Conservation (phyloP, 2,329 filamentous ascomycete genomes). For the Cytospora piceicola region DNA sequence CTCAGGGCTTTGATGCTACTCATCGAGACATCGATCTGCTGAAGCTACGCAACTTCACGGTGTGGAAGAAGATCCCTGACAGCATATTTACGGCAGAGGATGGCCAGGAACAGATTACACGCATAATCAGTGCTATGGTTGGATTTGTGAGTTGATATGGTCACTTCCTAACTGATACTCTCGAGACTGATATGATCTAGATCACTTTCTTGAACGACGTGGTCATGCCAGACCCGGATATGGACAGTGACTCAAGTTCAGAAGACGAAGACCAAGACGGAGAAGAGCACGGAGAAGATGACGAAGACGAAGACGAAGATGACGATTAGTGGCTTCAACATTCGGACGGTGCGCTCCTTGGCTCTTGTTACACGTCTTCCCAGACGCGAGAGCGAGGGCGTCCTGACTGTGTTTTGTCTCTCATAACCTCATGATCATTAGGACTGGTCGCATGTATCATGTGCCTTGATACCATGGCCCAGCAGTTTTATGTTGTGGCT, state of each 20-base stretch:
- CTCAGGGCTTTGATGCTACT: slow-evolving; percentile 72
- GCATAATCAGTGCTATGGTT: slow-evolving; percentile 69
- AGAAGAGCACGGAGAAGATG: slow-evolving; percentile 10
- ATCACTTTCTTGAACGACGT: slow-evolving; percentile 72
- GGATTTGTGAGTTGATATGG: slow-evolving; percentile 72
- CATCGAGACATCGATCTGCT: slow-evolving; percentile 81
- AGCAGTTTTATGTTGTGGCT: neutral
- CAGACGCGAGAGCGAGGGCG: neutral
- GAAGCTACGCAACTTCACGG: slow-evolving; percentile 77
- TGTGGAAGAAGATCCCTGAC: slow-evolving; percentile 70
- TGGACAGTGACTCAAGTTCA: slow-evolving; percentile 53
- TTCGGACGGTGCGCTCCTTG: neutral
- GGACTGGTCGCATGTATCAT: neutral
- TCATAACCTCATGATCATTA: neutral
- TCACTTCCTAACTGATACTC: slow-evolving; percentile 29
- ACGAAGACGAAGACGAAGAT: slow-evolving; percentile 19
- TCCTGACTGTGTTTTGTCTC: neutral
- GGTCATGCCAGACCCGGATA: slow-evolving; percentile 69
- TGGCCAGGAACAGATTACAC: slow-evolving; percentile 67
- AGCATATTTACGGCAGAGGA: slow-evolving; percentile 63
- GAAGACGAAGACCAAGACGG: slow-evolving; percentile 45
- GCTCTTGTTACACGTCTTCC: neutral
- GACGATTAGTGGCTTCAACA: neutral
- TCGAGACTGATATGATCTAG: slow-evolving; percentile 44
- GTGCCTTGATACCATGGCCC: neutral